A percentile compares a stretch with the other conserved stretches of the same genome.
These are phyloP conservation scores for Xylaria sp. DNA, from an alignment of 2,329 filamentous ascomycete species.

Conservation along the genomic window DNA sequence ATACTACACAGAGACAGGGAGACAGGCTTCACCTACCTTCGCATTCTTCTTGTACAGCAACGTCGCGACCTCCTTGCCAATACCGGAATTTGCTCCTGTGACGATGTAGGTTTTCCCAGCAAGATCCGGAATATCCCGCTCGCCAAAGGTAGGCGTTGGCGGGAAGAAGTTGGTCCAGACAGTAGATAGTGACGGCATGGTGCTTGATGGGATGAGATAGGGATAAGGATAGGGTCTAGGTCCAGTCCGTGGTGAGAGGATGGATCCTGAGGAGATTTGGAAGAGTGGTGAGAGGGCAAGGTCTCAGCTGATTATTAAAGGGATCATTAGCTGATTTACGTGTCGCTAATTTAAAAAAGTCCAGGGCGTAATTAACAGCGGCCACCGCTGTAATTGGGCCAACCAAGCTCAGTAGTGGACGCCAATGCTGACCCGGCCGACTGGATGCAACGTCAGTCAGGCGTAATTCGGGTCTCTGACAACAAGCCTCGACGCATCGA, in stretches of 20 bases:
- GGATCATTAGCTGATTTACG: neutral
- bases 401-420: neutral
- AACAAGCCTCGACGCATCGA: neutral
- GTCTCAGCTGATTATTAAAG: slow-evolving; percentile 2
- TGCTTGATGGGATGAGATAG: neutral
- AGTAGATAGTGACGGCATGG: neutral
- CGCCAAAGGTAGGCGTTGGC: neutral
- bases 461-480: neutral
- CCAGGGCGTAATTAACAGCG: neutral
- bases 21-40: neutral
- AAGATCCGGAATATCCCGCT: slow-evolving; percentile 4
- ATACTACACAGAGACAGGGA: neutral
- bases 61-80: neutral
- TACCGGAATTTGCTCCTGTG: neutral
- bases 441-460: neutral
- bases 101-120: neutral
- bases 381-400: neutral
- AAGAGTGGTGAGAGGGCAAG: slow-evolving; percentile 4
- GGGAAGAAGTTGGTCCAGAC: slow-evolving; percentile 2
- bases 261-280: neutral
- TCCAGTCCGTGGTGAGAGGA: neutral
- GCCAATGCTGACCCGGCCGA: neutral
- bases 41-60: neutral
- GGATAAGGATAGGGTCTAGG: neutral
- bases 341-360: slow-evolving; percentile 2